Evolutionary conservation across 1,284 basidiomycete species (phyloP), one percentile per base, ranked within the genome.

Genomic region (Megacollybia platyphylla): DNA sequence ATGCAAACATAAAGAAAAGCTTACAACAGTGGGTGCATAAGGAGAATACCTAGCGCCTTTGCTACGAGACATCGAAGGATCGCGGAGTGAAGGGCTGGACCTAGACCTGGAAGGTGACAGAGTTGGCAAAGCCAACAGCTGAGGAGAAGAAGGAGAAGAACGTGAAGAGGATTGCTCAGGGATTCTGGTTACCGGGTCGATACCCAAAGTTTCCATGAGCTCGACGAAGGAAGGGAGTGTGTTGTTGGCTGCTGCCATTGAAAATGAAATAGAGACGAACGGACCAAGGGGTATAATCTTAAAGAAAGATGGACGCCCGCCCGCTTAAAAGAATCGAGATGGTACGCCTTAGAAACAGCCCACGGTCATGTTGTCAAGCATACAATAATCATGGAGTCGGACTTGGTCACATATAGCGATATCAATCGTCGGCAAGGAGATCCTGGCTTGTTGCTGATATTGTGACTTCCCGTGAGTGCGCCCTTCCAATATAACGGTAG

Each of bases 221-320:
- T 87, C 76, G 47, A 85, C 76, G 58, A 87, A 87, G 46, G 84
- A 86, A 55, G 84, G 84, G 54, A 87, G 78, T 54, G 80, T 63
- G 52, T 78, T 68, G 20, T 24, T 24, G 20, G 20, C 20, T 24
- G 20, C 20, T 24, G 20, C 20, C 73, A 77, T 81, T 57, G 52
- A 60, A 57, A 57, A 55, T 51, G 51, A 51, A 49, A 54, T 56
- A 53, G 52, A 42, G 48, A 26, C n/a, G 30, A 27, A 11, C 11
- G 40, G 11, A 32, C 31, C 8, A 13, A 35, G 40, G 40, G 13
- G 58, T 54, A 55, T 57, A 53, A 54, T 57, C 55, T 57, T 52
- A 55, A 58, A 53, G 55, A 44, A 50, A 52, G 3, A 30, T 40
- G 37, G 20, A 28, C 36, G 34, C 32, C 29, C 48, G 48, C 57